Evolutionary conservation across 495 filamentous ascomycete species (phyloP).

Genomic region (Ascodesmis nigricans): DNA sequence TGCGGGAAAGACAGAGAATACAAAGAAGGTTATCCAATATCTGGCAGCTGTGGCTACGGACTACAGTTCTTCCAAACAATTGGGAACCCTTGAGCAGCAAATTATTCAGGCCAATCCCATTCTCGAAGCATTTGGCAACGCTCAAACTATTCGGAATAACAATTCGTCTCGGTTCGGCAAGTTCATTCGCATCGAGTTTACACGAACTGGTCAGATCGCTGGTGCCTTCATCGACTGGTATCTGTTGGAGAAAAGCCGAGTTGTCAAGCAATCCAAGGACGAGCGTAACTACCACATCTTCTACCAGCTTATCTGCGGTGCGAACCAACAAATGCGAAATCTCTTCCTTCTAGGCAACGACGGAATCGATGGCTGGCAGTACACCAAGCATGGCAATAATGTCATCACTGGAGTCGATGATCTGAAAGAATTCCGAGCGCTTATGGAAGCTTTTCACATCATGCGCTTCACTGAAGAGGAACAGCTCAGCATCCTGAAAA

Average conservation of each 20-base stretch:
- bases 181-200: slow-evolving; percentile 96
- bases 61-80: slow-evolving; percentile 26
- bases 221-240: slow-evolving; percentile 99
- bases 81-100: slow-evolving; percentile 61
- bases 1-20: slow-evolving; percentile 97
- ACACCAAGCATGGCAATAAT: slow-evolving; percentile 77
- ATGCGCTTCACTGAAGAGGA: slow-evolving; percentile 87
- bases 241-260: slow-evolving; percentile 85
- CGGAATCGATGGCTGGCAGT: slow-evolving; percentile 68
- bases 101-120: slow-evolving; percentile 95
- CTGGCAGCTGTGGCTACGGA: slow-evolving; percentile 82
- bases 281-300: slow-evolving; percentile 97
- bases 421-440: slow-evolving; percentile 62
- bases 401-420: slow-evolving; percentile 81
- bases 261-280: slow-evolving; percentile 62
- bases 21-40: slow-evolving; percentile 99
- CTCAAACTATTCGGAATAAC: slow-evolving; percentile 92
- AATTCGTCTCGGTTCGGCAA: slow-evolving; percentile 98
- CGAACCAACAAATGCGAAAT: slow-evolving; percentile 45
- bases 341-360: slow-evolving; percentile 51
- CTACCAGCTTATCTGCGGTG: slow-evolving; percentile 81
- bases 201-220: slow-evolving; percentile 68
- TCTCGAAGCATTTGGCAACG: slow-evolving; percentile 93
- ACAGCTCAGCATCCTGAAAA: slow-evolving; percentile 59
- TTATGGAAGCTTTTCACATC: slow-evolving; percentile 81